phyloP scores from a whole-genome alignment of 1,139 yeast species.

The Lodderomyces jiufengensis region DNA sequence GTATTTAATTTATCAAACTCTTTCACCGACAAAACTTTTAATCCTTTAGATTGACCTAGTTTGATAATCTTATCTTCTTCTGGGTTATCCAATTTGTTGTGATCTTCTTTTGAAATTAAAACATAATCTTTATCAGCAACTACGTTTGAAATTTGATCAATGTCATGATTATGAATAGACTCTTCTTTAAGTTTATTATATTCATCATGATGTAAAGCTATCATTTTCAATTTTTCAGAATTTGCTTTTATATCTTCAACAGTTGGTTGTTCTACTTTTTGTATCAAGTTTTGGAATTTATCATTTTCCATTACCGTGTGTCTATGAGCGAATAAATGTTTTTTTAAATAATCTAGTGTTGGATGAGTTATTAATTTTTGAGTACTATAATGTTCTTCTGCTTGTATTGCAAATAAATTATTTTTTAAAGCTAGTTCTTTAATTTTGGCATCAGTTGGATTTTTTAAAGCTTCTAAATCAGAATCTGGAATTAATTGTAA shows the following conservation, averaged over 20 bases:
- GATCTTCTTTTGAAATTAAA: slow-evolving; percentile 24
- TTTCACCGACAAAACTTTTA: no score
- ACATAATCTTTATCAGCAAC: slow-evolving; percentile 17
- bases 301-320: slow-evolving; percentile 9
- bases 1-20: no score
- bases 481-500: slow-evolving; percentile 15
- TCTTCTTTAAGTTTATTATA: slow-evolving; percentile 33
- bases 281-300: slow-evolving; percentile 19
- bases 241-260: slow-evolving; percentile 32
- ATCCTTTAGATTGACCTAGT: no score
- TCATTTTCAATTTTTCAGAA: slow-evolving; percentile 35
- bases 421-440: slow-evolving; percentile 16
- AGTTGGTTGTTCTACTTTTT: slow-evolving; percentile 30
- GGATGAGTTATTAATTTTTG: slow-evolving; percentile 20
- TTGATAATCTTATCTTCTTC: slow-evolving; percentile 10
- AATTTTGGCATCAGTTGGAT: slow-evolving; percentile 21
- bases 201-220: slow-evolving; percentile 32
- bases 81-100: slow-evolving; percentile 14
- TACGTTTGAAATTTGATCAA: slow-evolving; percentile 22
- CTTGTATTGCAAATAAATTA: slow-evolving; percentile 15
- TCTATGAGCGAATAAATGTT: slow-evolving; percentile 12
- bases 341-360: slow-evolving; percentile 21
- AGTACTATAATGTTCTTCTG: slow-evolving; percentile 14
- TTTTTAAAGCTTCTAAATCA: slow-evolving; percentile 16
- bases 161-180: slow-evolving; percentile 31